Conservation (phyloP, 2,329 filamentous ascomycete species). For the Pseudogymnoascus sp. region DNA sequence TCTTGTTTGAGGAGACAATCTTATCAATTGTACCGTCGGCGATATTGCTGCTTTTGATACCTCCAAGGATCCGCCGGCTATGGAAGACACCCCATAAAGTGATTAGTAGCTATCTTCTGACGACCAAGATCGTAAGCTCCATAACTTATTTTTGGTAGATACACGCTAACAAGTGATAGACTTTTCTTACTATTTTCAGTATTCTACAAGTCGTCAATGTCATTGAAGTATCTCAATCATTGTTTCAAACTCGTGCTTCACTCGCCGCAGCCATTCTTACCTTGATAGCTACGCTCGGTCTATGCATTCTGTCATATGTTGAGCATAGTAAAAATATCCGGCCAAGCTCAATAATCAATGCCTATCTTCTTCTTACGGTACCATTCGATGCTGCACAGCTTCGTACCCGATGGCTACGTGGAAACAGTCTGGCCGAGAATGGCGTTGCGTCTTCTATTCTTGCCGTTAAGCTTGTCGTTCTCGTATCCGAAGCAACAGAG, state of each 20-base stretch:
- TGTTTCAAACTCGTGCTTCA: slow-evolving; percentile 13
- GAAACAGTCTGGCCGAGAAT: neutral
- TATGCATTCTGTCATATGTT: slow-evolving; percentile 17
- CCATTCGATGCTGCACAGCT: slow-evolving; percentile 20
- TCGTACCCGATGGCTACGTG: slow-evolving; percentile 17
- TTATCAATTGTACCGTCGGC: slow-evolving; percentile 21
- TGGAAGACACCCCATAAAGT: slow-evolving; percentile 18
- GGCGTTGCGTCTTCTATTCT: slow-evolving; percentile 11
- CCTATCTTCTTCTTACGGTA: slow-evolving; percentile 21
- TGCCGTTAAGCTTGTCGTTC: slow-evolving; percentile 16
- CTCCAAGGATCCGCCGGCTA: slow-evolving; percentile 15
- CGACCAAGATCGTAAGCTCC: slow-evolving; percentile 18
- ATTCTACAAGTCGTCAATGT: slow-evolving; percentile 17
- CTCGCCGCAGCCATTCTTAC: slow-evolving; percentile 18
- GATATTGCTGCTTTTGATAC: slow-evolving; percentile 18
- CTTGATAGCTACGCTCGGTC: slow-evolving; percentile 13
- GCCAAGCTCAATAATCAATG: slow-evolving; percentile 19
- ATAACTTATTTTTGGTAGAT: neutral
- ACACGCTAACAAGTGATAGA: slow-evolving; percentile 10
- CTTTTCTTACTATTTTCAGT: slow-evolving; percentile 15
- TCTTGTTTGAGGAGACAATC: slow-evolving; percentile 23
- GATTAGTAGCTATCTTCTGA: slow-evolving; percentile 15
- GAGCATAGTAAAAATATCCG: slow-evolving; percentile 19
- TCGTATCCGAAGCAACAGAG: slow-evolving; percentile 16
- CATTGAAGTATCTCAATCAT: slow-evolving; percentile 13